Conservation (phyloP, 208 protist species). For the Naegleria gruberi region DNA sequence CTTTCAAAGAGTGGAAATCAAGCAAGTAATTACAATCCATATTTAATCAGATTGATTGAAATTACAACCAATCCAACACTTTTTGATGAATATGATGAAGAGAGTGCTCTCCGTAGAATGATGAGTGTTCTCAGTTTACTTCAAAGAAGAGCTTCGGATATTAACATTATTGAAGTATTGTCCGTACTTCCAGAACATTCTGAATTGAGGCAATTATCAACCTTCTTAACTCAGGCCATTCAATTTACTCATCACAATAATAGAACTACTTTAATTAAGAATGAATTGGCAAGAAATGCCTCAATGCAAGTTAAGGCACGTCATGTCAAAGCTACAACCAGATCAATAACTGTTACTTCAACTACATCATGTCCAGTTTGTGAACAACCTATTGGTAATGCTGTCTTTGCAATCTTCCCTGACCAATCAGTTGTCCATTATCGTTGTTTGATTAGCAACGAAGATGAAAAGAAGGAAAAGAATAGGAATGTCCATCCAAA, state of each 20-base stretch:
- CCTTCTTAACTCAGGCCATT: background rate
- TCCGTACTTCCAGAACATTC: background rate
- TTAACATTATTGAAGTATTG: background rate
- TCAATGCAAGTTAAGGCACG: background rate
- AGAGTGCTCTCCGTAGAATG: background rate
- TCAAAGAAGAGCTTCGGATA: background rate
- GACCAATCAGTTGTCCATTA: background rate
- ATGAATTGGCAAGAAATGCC: background rate
- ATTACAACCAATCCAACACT: background rate
- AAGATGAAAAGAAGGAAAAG: background rate
- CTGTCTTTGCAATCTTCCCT: conserved; percentile 14
- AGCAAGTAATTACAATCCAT: background rate
- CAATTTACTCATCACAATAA: background rate
- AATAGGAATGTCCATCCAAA: background rate
- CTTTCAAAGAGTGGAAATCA: background rate
- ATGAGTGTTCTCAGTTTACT: background rate
- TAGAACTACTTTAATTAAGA: background rate
- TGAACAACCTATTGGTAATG: background rate
- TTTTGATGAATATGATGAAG: background rate
- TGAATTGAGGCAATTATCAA: background rate
- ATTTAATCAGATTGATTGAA: background rate
- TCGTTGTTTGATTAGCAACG: background rate
- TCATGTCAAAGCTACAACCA: background rate
- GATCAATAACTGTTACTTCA: background rate
- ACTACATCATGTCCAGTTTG: background rate